Evolutionary conservation across 163 green algal species (phyloP).

Genomic region (Coccomyxa subellipsoidea): DNA sequence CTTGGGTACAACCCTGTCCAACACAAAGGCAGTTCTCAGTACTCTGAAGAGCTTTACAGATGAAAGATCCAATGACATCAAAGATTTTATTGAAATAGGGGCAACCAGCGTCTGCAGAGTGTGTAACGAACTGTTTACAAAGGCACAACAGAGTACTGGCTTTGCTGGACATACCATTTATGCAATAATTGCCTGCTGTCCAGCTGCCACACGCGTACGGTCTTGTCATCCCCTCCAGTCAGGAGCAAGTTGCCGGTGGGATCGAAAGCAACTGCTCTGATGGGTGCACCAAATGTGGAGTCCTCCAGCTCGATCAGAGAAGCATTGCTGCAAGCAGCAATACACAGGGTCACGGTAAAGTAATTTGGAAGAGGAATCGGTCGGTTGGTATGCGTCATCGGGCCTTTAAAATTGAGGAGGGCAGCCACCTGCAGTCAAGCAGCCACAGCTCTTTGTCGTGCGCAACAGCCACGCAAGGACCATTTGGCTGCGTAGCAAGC

Average conservation of each 20-base stretch:
- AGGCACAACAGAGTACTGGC: conserved; percentile 12
- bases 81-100: too few relatives aligned
- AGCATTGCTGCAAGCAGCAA: not conserved
- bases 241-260: conserved; percentile 44
- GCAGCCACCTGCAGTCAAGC: not conserved
- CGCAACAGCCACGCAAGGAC: not conserved
- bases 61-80: too few relatives aligned
- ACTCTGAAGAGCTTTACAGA: too few relatives aligned
- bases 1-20: conserved; percentile 46
- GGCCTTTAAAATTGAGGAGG: too few relatives aligned
- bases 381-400: too few relatives aligned
- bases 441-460: not conserved
- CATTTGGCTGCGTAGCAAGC: not conserved
- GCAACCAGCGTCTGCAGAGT: too few relatives aligned
- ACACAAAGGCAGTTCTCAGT: not conserved
- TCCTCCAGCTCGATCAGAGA: not conserved
- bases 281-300: conserved; percentile 4
- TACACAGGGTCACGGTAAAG: too few relatives aligned
- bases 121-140: too few relatives aligned
- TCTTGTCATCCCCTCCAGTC: conserved; percentile 62
- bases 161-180: conserved; percentile 31
- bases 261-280: conserved; percentile 47
- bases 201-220: conserved; percentile 39
- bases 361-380: too few relatives aligned
- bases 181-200: conserved; percentile 24